A percentile compares a stretch with the other conserved stretches of the same genome.
These are phyloP conservation scores for Arabidopsis arenosa DNA, from an alignment of 345 rosid species.

Conservation along the genomic window DNA sequence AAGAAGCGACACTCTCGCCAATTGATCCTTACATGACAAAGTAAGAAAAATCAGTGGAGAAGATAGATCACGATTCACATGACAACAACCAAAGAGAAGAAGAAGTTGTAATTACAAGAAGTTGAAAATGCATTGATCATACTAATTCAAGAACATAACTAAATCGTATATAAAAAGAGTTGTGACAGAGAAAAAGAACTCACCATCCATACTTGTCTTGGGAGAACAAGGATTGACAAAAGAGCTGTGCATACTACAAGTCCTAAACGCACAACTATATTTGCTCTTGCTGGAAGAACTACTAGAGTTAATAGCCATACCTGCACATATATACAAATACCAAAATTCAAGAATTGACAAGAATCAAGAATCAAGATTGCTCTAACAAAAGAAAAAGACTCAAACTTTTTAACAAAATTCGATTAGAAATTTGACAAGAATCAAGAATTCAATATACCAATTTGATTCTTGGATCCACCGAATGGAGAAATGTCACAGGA, in stretches of 20 bases:
- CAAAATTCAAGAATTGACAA: neutral
- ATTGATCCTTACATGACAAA: slow-evolving; percentile 69
- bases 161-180: neutral
- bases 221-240: slow-evolving; percentile 76
- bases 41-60: slow-evolving; percentile 16
- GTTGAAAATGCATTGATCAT: neutral
- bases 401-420: neutral
- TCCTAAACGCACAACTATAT: slow-evolving; percentile 74
- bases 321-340: slow-evolving; percentile 53
- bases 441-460: slow-evolving; percentile 51
- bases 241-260: slow-evolving; percentile 66
- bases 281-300: slow-evolving; percentile 86
- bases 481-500: slow-evolving; percentile 81
- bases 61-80: slow-evolving; percentile 18
- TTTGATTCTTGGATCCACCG: slow-evolving; percentile 87
- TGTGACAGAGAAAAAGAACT: slow-evolving; percentile 30
- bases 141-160: neutral
- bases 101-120: neutral
- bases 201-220: slow-evolving; percentile 77
- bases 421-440: neutral
- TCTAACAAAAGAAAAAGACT: neutral
- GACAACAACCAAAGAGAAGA: slow-evolving; percentile 5
- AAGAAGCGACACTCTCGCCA: slow-evolving; percentile 89
- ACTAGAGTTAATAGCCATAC: slow-evolving; percentile 93
- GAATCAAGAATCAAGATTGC: too few species aligned